Base-by-base conservation (phyloP, 2,329 filamentous ascomycete species). In the Salinomyces thailandicus region DNA sequence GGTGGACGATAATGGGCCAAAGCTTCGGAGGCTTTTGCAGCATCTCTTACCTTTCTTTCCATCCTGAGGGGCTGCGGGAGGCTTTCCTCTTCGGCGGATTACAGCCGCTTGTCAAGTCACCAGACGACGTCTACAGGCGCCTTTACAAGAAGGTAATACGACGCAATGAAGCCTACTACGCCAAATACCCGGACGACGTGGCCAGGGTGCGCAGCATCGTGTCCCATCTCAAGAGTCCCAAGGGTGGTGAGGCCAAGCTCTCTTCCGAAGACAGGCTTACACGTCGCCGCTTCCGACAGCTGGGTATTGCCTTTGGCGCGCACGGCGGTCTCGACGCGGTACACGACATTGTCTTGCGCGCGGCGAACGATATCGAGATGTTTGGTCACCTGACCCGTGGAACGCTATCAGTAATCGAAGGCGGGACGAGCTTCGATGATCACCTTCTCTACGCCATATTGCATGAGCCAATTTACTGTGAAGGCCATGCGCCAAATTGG, bases 21-120 rank as follows among this genome's bases (percentile, higher is more conserved):
- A 87, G 81, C 12, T 96, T 93, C 59, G 89, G 89, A 26, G 89
- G 89, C 1, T 95, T 94, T 60, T 84, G 86, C 53, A 72, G 71
- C 32, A 68, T 85, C 20, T 89, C 81, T 5, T 96, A 95, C 58
- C 72, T 96, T 12, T 91, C 82, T 2, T 77, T 83, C 56, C 79
- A 69, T 49, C 84, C 85, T 0, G 72, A 85, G 38, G 81, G 82
- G 1, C 62, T 96, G 16, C 75, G 77, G 18, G 89, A 96, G 62
- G 62, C 77, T 16, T 96, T 93, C 55, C 69, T 87, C 20, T 84
- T 82, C 8, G 89, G 89, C 24, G 89, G 89, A 0, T 67, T 95
- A 30, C 81, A 85, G 11, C 83, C 89, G 0, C 64, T 94, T 8
- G 77, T 81, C 35, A 73, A 74, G 41, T 68, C 69, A 0, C 72